Base-by-base conservation (phyloP, 805 yeast species). In the Starmerella riodocensis region DNA sequence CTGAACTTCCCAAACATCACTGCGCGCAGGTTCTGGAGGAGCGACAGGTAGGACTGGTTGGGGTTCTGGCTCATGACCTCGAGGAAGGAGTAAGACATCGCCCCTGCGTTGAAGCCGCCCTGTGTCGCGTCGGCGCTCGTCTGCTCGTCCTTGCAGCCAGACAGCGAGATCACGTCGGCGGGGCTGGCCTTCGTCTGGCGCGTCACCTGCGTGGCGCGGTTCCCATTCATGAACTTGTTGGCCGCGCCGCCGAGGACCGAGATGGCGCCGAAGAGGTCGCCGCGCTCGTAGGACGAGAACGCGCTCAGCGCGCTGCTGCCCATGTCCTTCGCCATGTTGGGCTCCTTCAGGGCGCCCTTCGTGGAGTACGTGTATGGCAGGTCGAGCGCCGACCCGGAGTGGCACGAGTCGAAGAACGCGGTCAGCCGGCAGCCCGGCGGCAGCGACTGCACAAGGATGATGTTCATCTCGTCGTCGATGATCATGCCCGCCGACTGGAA, bases 61-160 rank as follows among this genome's bases (percentile, higher is more conserved):
- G 81, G 76, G 52, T 74, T 71, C 35, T 66, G 62, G 20, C 61
- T 51, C 64, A 82, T 60, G 7, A 79, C 86, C 44, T 67, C 65
- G 33, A 80, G 65, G 52, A 83, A 80, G 1, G 93, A 78, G 61
- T 73, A 79, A 19, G 85, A 76, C 81, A 82, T 77, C 4, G 94
- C 94, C 41, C 94, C 94, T 0, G 91, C 79, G 30, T 75, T 71
- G 11, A 59, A 61, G 21, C 86, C 85, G 28, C 72, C 74, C 53
- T 78, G 83, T 17, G 63, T 64, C 0, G 93, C 79, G 58, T 82
- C 93, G 6, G 93, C 93, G 40, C 78, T 71, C 0, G 93, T 82
- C 60, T 82, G 93, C 37, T 71, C 67, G 59, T 82, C 94, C 55
- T 78, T 80, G 49, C 93, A 83, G 4, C 93, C 94, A 3, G 84